Conservation (phyloP, 306 rosid species). For the Luffa aegyptiaca region DNA sequence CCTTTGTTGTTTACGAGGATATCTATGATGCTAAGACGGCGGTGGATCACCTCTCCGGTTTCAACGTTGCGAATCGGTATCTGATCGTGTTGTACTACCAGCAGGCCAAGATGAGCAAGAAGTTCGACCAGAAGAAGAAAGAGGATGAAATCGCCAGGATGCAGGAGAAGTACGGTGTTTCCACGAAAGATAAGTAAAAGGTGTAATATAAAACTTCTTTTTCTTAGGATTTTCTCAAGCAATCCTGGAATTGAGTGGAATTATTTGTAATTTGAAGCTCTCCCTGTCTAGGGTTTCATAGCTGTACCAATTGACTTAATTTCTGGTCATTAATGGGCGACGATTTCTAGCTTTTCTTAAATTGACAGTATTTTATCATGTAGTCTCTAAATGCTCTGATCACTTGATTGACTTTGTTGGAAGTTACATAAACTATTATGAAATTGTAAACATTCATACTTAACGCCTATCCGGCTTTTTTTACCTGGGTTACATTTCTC, state of each 20-base stretch:
- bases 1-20: constrained; percentile 95
- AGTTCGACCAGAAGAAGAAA: constrained; percentile 84
- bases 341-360: not conserved
- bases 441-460: not conserved
- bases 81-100: constrained; percentile 87
- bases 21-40: constrained; percentile 98
- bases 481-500: not conserved
- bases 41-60: constrained; percentile 91
- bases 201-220: not conserved
- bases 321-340: not conserved
- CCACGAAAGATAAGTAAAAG: constrained; percentile 74
- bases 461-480: not conserved
- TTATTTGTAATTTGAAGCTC: not conserved
- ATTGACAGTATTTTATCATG: not conserved
- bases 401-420: not conserved
- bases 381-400: not conserved
- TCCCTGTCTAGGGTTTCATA: constrained; percentile 4
- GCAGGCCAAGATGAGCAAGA: constrained; percentile 96
- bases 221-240: not conserved
- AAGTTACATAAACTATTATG: not conserved
- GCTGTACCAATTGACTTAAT: not conserved
- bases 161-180: constrained; percentile 88
- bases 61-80: constrained; percentile 88
- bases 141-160: constrained; percentile 78
- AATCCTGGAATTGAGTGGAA: not conserved